Percentiles rank a stretch among this genome's conserved stretches.
Conservation (phyloP, 208 protist species). For the Trypanosoma conorhini region DNA sequence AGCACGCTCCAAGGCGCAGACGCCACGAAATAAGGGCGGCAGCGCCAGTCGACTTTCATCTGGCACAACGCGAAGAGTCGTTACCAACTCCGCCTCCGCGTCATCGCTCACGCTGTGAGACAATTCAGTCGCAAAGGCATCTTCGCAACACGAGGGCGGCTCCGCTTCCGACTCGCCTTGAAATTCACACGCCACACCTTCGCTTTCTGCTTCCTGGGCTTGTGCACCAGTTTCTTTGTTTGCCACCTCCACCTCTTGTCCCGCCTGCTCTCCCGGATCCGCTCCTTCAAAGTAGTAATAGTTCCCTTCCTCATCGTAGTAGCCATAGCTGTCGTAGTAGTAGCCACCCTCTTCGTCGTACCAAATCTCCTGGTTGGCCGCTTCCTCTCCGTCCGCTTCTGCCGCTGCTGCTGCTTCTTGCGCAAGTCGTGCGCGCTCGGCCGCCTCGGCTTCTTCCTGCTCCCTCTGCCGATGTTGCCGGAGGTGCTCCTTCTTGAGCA, state of each 20-base stretch:
- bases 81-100: background rate
- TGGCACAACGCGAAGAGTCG: background rate
- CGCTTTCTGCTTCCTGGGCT: background rate
- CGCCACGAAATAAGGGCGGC: slow-evolving; percentile 11
- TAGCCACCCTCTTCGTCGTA: slow-evolving; percentile 28
- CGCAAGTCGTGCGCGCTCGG: background rate
- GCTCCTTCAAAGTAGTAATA: slow-evolving; percentile 18
- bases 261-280: background rate
- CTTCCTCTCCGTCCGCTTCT: background rate
- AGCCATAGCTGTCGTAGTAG: slow-evolving; percentile 23
- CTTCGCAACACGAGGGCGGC: background rate
- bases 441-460: background rate
- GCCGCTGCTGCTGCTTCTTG: background rate
- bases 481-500: background rate
- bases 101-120: background rate
- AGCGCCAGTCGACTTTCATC: slow-evolving; percentile 1
- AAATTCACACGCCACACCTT: background rate
- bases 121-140: background rate
- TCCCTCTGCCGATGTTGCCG: background rate
- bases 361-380: background rate
- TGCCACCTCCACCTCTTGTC: background rate
- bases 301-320: slow-evolving; percentile 25
- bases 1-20: background rate
- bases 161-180: background rate
- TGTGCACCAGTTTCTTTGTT: background rate